Conservation (phyloP, 2,329 filamentous ascomycete genomes). For the Alternaria brassicae region DNA sequence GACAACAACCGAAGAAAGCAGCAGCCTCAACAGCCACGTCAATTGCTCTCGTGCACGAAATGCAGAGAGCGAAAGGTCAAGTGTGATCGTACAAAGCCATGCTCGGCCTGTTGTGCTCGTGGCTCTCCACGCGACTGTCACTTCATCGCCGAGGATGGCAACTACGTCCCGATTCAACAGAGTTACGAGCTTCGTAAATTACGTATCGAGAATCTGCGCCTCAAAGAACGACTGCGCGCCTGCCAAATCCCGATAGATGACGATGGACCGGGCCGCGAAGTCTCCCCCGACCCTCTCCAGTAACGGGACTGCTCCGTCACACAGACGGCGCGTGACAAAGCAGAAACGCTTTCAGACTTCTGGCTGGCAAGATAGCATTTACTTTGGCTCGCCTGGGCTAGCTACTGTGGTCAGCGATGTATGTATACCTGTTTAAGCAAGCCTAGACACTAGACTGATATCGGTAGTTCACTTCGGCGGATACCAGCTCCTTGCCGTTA, state of each 20-base stretch:
- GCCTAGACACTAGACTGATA: constrained; percentile 22
- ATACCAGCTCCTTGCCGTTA: constrained; percentile 48
- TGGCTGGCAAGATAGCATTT: constrained; percentile 55
- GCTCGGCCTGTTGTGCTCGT: constrained; percentile 58
- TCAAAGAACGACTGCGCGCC: constrained; percentile 53
- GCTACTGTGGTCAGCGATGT: constrained; percentile 58
- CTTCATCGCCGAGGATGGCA: constrained; percentile 56
- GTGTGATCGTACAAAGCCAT: constrained; percentile 60
- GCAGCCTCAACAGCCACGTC: constrained; percentile 52
- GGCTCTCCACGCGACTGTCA: constrained; percentile 57
- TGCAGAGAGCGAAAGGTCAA: constrained; percentile 59
- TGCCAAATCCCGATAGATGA: constrained; percentile 47
- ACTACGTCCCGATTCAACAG: constrained; percentile 57
- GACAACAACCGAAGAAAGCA: constrained; percentile 43
- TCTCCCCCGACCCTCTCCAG: constrained; percentile 31
- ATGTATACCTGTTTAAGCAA: constrained; percentile 12
- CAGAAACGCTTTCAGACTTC: constrained; percentile 51
- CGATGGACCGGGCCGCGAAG: constrained; percentile 41
- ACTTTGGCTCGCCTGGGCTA: constrained; percentile 59
- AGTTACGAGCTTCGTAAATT: constrained; percentile 58
- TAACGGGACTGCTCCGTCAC: constrained; percentile 28
- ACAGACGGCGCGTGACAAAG: constrained; percentile 32
- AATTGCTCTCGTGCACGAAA: constrained; percentile 58
- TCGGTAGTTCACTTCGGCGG: constrained; percentile 53
- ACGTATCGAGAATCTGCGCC: constrained; percentile 54